A percentile compares a stretch with the other conserved stretches of the same genome.
Conservation (phyloP, 176 grass and related monocot genomes). For the Zizania latifolia region DNA sequence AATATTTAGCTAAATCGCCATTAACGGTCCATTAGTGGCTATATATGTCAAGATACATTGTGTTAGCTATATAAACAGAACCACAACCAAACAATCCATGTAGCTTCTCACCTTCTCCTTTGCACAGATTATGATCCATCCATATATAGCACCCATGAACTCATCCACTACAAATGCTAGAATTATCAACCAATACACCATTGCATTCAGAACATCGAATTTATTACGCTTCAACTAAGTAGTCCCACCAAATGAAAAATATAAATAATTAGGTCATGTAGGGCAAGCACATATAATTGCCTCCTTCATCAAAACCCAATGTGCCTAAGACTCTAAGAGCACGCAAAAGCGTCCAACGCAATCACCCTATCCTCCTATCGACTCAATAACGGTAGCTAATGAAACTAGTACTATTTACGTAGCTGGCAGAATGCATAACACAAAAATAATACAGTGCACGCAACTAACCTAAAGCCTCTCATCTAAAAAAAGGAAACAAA, state of each 20-base stretch:
- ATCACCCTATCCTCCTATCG: neutral
- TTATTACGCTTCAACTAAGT: neutral
- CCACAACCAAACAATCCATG: neutral
- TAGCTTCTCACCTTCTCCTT: neutral
- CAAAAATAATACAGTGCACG: neutral
- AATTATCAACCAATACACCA: neutral
- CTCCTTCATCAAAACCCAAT: neutral
- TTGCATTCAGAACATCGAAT: neutral
- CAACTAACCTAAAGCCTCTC: neutral
- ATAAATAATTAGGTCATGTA: neutral
- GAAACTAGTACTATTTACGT: neutral
- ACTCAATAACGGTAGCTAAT: neutral
- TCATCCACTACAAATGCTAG: neutral
- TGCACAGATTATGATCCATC: neutral
- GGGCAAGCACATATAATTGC: neutral
- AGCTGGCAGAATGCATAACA: neutral
- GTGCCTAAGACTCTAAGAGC: neutral
- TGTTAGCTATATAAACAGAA: neutral
- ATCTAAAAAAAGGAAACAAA: neutral
- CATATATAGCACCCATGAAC: neutral
- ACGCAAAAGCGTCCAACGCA: neutral
- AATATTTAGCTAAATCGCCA: slow-evolving; percentile 3
- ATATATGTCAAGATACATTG: neutral
- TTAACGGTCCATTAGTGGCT: neutral
- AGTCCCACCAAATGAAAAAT: neutral